phyloP scores from a whole-genome alignment of 2,329 filamentous ascomycete genomes.

The Tolypocladium pustulatum region DNA sequence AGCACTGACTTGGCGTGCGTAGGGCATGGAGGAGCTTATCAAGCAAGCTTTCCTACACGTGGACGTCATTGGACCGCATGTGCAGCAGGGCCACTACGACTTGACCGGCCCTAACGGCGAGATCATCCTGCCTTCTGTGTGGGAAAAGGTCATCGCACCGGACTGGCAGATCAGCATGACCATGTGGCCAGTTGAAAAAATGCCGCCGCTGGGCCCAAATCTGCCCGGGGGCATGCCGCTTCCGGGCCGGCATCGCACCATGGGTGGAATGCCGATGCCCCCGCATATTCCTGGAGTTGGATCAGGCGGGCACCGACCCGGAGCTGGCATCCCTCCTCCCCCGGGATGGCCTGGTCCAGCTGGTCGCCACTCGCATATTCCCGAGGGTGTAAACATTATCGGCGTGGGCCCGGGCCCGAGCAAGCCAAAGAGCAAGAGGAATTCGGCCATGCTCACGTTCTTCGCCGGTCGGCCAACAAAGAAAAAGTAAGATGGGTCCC shows the following conservation, averaged over 20 bases:
- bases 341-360: slow-evolving; percentile 6
- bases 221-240: slow-evolving; percentile 9
- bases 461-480: slow-evolving; percentile 10
- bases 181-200: slow-evolving; percentile 48
- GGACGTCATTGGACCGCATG: slow-evolving; percentile 64
- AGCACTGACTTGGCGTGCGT: slow-evolving; percentile 5
- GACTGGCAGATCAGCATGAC: slow-evolving; percentile 48
- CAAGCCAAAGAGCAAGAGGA: slow-evolving; percentile 7
- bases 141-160: slow-evolving; percentile 72
- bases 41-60: slow-evolving; percentile 76
- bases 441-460: slow-evolving; percentile 8
- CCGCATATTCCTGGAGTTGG: background rate
- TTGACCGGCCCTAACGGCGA: slow-evolving; percentile 69
- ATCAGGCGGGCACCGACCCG: slow-evolving; percentile 1
- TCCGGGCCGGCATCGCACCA: slow-evolving; percentile 4
- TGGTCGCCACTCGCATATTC: background rate
- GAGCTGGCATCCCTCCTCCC: slow-evolving; percentile 4
- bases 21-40: slow-evolving; percentile 83
- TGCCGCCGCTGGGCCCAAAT: slow-evolving; percentile 15
- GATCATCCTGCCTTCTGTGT: slow-evolving; percentile 68
- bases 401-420: slow-evolving; percentile 6
- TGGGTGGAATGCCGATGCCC: slow-evolving; percentile 2
- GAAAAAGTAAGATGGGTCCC: slow-evolving; percentile 10
- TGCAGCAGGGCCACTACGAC: slow-evolving; percentile 71
- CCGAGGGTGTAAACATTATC: slow-evolving; percentile 6